phyloP scores from a whole-genome alignment of 192 early-diverging fungal species.

The Gamsiella multidivaricata region DNA sequence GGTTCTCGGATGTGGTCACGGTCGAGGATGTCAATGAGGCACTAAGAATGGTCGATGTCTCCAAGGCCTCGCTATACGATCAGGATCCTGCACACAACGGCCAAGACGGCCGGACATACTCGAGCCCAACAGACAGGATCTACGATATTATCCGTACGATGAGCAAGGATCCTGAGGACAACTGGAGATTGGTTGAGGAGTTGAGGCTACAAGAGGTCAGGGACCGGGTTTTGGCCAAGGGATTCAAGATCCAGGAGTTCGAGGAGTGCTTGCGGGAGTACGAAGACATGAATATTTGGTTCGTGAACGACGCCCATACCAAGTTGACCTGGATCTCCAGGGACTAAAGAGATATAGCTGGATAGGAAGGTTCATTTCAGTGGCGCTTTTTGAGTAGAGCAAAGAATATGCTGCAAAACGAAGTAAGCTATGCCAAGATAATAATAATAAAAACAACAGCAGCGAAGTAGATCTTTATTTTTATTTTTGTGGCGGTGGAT shows the following conservation, averaged over 20 bases:
- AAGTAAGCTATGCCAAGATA: too few species aligned
- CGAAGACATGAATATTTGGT: slow-evolving; percentile 79
- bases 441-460: background rate
- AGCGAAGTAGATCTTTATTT: too few species aligned
- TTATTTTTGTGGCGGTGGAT: too few species aligned
- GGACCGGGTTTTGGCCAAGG: slow-evolving; percentile 78
- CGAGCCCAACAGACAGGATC: slow-evolving; percentile 73
- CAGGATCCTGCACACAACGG: slow-evolving; percentile 54
- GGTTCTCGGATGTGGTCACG: slow-evolving; percentile 73
- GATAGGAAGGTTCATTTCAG: too few species aligned
- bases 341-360: slow-evolving; percentile 22
- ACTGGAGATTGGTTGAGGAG: slow-evolving; percentile 65
- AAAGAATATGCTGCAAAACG: too few species aligned
- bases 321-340: slow-evolving; percentile 56
- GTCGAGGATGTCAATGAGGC: slow-evolving; percentile 89
- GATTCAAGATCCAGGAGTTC: slow-evolving; percentile 83
- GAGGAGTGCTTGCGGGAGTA: slow-evolving; percentile 78
- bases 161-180: slow-evolving; percentile 66
- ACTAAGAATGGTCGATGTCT: slow-evolving; percentile 88
- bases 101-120: slow-evolving; percentile 55
- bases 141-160: slow-evolving; percentile 83
- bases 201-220: slow-evolving; percentile 71
- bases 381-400: background rate
- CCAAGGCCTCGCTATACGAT: slow-evolving; percentile 85
- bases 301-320: slow-evolving; percentile 67